Evolutionary conservation across 2,329 filamentous ascomycete species (phyloP).

Genomic region (Colletotrichum sidae): DNA sequence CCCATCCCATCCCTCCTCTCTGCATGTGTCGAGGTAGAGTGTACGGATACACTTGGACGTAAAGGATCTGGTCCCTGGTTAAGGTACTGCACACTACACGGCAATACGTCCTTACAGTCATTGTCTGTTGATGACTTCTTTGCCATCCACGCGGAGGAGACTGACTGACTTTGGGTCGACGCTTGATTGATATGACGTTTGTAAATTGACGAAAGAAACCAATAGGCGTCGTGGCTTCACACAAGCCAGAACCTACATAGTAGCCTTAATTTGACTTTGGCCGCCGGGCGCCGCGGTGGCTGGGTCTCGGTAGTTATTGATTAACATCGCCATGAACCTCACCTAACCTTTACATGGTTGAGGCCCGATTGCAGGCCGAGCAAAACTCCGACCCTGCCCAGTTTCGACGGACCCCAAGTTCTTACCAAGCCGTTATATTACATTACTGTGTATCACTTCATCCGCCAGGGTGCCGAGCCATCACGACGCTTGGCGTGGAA

Average conservation of each 20-base stretch:
- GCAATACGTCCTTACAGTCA: too few relatives aligned
- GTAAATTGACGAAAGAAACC: constrained; percentile 4
- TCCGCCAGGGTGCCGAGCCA: too few relatives aligned
- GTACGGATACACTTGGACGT: constrained; percentile 9
- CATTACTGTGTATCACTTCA: too few relatives aligned
- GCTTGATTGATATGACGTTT: constrained; percentile 23
- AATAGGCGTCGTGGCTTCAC: not conserved
- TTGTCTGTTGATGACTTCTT: too few relatives aligned
- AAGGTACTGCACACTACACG: not conserved
- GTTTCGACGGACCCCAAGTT: too few relatives aligned
- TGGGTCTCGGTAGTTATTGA: constrained; percentile 6
- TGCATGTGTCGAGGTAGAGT: not conserved
- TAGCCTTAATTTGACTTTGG: constrained; percentile 7
- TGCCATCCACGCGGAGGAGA: too few relatives aligned
- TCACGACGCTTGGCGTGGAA: too few relatives aligned
- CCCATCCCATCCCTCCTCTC: too few relatives aligned
- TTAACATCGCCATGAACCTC: not conserved
- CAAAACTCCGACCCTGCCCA: not conserved
- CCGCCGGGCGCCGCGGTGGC: not conserved
- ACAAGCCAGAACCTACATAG: not conserved
- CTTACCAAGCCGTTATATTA: too few relatives aligned
- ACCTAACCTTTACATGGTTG: constrained; percentile 2
- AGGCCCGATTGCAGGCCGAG: not conserved
- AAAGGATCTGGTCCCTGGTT: constrained; percentile 15
- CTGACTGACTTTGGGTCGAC: constrained; percentile 16